Percentiles rank a stretch among this genome's conserved stretches.
Conservation (phyloP, 2,329 filamentous ascomycete species). For the Lecanicillium sp. region DNA sequence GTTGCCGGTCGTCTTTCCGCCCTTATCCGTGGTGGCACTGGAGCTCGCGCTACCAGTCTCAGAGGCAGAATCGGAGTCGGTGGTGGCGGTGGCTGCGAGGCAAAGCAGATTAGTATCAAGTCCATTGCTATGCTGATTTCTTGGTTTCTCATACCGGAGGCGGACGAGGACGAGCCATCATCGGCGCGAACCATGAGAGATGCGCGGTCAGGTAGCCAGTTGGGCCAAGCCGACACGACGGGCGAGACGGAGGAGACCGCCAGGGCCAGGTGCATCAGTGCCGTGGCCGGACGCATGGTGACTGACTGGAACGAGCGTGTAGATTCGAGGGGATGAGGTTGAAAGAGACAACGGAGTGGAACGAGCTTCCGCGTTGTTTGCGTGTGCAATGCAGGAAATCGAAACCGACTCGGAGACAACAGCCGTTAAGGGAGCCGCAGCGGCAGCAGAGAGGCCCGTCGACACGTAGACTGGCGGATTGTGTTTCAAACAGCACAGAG, state of each 20-base stretch:
- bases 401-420: background rate
- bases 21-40: too few species aligned
- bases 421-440: background rate
- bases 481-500: background rate
- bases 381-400: too few species aligned
- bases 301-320: background rate
- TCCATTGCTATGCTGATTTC: slow-evolving; percentile 5
- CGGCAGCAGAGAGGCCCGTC: background rate
- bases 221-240: slow-evolving; percentile 50
- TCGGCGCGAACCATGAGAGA: slow-evolving; percentile 47
- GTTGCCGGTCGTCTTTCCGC: slow-evolving; percentile 27
- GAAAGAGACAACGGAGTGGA: background rate
- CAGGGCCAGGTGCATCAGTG: slow-evolving; percentile 41
- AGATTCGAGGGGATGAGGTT: background rate
- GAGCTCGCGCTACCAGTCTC: slow-evolving; percentile 11
- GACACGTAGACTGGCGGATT: background rate
- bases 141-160: slow-evolving; percentile 15
- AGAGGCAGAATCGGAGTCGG: slow-evolving; percentile 1
- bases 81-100: background rate
- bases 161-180: slow-evolving; percentile 20
- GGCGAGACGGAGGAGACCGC: slow-evolving; percentile 46
- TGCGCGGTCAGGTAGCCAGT: slow-evolving; percentile 48
- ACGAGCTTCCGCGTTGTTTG: background rate
- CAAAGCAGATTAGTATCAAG: background rate
- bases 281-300: slow-evolving; percentile 45